Conservation (phyloP, 177 flowering plant genomes). For the Vitis hybrid region DNA sequence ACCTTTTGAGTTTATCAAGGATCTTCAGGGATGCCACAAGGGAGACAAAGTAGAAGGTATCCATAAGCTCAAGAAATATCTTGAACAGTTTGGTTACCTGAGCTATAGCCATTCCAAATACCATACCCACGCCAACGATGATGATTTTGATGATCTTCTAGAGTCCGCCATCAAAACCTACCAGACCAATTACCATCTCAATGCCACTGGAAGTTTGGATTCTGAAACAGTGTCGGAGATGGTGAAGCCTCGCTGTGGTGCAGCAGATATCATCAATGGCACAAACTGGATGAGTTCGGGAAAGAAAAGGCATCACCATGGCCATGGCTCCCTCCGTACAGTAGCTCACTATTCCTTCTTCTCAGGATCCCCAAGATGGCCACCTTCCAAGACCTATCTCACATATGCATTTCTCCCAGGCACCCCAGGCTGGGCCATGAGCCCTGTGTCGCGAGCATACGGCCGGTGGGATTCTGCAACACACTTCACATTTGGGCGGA, state of each 20-base stretch:
- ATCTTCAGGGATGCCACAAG: constrained; percentile 18
- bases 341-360: constrained; percentile 14
- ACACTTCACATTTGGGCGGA: constrained; percentile 12
- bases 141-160: constrained; percentile 32
- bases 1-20: constrained; percentile 12
- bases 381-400: constrained; percentile 10
- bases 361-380: constrained; percentile 17
- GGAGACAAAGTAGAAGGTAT: constrained; percentile 20
- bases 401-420: constrained; percentile 8
- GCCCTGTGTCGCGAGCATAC: not conserved
- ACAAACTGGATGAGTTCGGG: constrained; percentile 1
- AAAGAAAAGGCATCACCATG: not conserved
- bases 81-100: constrained; percentile 8
- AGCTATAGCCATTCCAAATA: not conserved
- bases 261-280: constrained; percentile 26
- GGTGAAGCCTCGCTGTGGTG: constrained; percentile 34
- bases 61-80: constrained; percentile 20
- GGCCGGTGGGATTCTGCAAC: constrained; percentile 1
- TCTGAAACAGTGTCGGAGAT: constrained; percentile 20
- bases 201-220: constrained; percentile 34
- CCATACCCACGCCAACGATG: not conserved
- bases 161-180: constrained; percentile 40
- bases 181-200: constrained; percentile 33
- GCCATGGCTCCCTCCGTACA: not conserved
- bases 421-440: not conserved